A percentile compares a stretch with the other conserved stretches of the same genome.
phyloP scores from a whole-genome alignment of 2,329 filamentous ascomycete genomes.

The Fusarium coffeatum region DNA sequence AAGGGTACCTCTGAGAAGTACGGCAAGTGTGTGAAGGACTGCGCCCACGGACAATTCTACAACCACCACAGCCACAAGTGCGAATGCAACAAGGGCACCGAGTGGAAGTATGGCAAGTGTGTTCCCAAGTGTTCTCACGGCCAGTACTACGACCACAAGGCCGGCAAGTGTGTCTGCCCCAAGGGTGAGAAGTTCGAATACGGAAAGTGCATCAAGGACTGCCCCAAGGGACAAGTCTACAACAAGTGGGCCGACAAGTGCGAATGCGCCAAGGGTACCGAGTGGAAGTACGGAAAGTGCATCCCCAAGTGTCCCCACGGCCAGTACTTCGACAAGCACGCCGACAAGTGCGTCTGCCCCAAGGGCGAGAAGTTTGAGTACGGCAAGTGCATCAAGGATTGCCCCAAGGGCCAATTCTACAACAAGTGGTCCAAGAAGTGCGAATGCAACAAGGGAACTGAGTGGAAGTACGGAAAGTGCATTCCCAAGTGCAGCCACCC shows the following conservation, averaged over 20 bases:
- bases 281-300: constrained; percentile 32
- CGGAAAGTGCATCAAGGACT: constrained; percentile 21
- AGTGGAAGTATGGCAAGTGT: constrained; percentile 25
- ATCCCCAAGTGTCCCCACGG: constrained; percentile 4
- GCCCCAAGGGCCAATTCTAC: constrained; percentile 18
- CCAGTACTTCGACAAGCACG: constrained; percentile 1
- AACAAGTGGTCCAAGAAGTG: constrained; percentile 4
- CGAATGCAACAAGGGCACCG: constrained; percentile 8
- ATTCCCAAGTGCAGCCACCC: background rate
- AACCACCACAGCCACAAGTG: background rate
- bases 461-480: constrained; percentile 18
- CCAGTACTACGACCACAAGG: constrained; percentile 7
- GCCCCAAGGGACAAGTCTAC: constrained; percentile 35
- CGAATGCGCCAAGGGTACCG: constrained; percentile 38
- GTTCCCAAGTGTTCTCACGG: background rate
- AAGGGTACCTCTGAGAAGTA: background rate
- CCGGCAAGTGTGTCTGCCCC: constrained; percentile 12
- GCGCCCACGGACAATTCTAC: constrained; percentile 6
- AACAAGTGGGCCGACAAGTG: constrained; percentile 30
- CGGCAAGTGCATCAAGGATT: constrained; percentile 23
- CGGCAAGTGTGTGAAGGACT: constrained; percentile 18
- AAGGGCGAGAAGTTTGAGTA: constrained; percentile 11
- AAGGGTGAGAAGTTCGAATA: constrained; percentile 18
- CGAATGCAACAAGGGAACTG: constrained; percentile 18
- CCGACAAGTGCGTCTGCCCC: constrained; percentile 13